Conservation (phyloP, 148 eudicot species). For the Rhododendron simsii region DNA sequence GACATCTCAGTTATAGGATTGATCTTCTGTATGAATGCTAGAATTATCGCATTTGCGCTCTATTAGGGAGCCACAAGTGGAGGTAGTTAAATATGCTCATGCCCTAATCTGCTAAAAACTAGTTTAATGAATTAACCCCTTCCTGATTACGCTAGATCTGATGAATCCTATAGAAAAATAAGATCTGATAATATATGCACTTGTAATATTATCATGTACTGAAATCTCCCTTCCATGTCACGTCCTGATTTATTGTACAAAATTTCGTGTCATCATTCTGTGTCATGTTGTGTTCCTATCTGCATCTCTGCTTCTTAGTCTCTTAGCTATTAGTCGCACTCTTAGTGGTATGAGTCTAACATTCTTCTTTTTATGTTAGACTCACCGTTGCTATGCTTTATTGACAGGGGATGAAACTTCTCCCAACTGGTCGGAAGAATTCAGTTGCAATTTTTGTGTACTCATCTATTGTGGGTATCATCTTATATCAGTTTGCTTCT, state of each 20-base stretch:
- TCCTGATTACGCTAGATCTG: not conserved
- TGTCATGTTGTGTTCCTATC: not conserved
- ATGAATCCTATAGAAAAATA: not conserved
- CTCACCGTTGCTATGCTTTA: not conserved
- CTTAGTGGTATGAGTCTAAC: not conserved
- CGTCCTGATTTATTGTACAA: not conserved
- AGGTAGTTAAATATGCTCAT: not conserved
- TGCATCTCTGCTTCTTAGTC: not conserved
- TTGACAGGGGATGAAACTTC: slow-evolving; percentile 96
- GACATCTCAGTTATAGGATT: not conserved
- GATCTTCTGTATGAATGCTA: not conserved
- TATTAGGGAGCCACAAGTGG: not conserved
- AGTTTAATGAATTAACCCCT: not conserved
- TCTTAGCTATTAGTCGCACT: not conserved
- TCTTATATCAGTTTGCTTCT: slow-evolving; percentile 9
- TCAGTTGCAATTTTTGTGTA: slow-evolving; percentile 66
- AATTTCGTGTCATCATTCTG: not conserved
- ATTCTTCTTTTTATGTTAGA: not conserved
- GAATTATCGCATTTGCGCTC: not conserved
- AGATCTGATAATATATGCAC: not conserved
- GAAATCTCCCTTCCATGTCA: not conserved
- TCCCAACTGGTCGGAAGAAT: slow-evolving; percentile 83
- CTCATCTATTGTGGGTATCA: slow-evolving; percentile 62
- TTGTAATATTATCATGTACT: not conserved
- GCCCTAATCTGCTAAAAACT: not conserved